Evolutionary conservation across 345 rosid species (phyloP).

Genomic region (thale cress (Arabidopsis thaliana)): TAIR10.1 NC_003071.7:15433001-15433500

Average conservation of each 20-base stretch:
- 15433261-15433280: slow-evolving; percentile 23
- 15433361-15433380: slow-evolving; percentile 16
- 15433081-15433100: slow-evolving; percentile 99
- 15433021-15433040: slow-evolving; percentile 26
- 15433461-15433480: neutral
- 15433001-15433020: slow-evolving; percentile 37
- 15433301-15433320: slow-evolving; percentile 22
- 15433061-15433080: slow-evolving; percentile 60
- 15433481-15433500: slow-evolving; percentile 20
- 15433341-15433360: slow-evolving; percentile 26
- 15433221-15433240: slow-evolving; percentile 21
- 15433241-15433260: neutral
- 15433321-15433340: neutral
- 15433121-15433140: slow-evolving; percentile 80
- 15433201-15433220: slow-evolving; percentile 67
- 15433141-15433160: slow-evolving; percentile 86
- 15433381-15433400: neutral
- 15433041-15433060: slow-evolving; percentile 16
- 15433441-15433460: slow-evolving; percentile 15
- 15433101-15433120: slow-evolving; percentile 88
- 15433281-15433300: slow-evolving; percentile 12
- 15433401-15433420: slow-evolving; percentile 2
- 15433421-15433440: neutral
- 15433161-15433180: slow-evolving; percentile 81
- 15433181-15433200: slow-evolving; percentile 92